phyloP scores from a whole-genome alignment of 2,329 filamentous ascomycete genomes.

The Plenodomus biglobosus region DNA sequence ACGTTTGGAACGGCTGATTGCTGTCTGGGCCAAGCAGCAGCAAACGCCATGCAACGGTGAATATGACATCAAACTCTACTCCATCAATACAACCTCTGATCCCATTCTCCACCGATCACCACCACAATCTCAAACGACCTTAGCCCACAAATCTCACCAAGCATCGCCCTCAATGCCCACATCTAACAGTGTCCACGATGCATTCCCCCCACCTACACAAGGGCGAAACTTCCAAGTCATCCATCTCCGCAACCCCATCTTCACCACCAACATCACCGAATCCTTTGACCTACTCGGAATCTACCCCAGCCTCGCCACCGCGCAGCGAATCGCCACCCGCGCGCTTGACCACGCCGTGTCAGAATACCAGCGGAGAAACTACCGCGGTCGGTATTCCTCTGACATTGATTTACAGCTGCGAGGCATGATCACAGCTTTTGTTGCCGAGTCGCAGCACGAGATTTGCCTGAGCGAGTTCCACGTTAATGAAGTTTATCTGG shows the following conservation, averaged over 20 bases:
- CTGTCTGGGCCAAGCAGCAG: too few species aligned
- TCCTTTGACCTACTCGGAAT: neutral
- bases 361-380: neutral
- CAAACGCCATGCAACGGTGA: too few species aligned
- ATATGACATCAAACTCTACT: too few species aligned
- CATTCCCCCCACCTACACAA: neutral
- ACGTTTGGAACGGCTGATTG: too few species aligned
- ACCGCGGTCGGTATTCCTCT: conserved; percentile 3
- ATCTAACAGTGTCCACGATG: neutral
- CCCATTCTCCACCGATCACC: too few species aligned
- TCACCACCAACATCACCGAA: neutral
- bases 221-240: neutral
- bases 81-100: too few species aligned
- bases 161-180: neutral
- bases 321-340: neutral
- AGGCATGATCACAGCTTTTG: conserved; percentile 2
- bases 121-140: too few species aligned
- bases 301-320: conserved; percentile 1
- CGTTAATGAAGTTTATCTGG: neutral
- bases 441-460: neutral
- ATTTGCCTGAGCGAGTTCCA: conserved; percentile 1
- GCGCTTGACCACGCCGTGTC: neutral
- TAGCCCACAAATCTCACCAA: neutral
- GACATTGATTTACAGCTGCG: neutral
- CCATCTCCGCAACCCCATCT: neutral